Evolutionary conservation across 768 basidiomycete genomes (phyloP).

Genomic region (Kwoniella mangroviensis): DNA sequence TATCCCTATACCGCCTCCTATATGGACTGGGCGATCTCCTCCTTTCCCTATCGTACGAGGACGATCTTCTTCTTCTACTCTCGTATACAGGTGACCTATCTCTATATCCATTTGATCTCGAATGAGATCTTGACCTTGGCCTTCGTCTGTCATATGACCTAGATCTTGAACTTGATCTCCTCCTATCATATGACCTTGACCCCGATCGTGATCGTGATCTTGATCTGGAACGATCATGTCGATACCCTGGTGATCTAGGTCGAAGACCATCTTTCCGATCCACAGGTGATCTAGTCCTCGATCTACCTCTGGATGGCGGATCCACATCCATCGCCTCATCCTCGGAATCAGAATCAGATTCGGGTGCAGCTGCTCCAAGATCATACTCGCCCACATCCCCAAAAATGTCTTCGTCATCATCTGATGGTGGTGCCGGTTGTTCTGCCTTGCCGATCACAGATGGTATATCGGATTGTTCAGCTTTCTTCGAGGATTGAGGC

Average conservation of each 20-base stretch:
- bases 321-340: constrained; percentile 29
- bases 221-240: constrained; percentile 20
- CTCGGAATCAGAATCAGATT: constrained; percentile 63
- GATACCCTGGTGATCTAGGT: constrained; percentile 25
- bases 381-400: constrained; percentile 82
- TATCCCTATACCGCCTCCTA: constrained; percentile 19
- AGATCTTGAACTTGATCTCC: constrained; percentile 10
- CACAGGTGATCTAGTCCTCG: constrained; percentile 24
- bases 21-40: constrained; percentile 25
- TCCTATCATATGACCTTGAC: constrained; percentile 1
- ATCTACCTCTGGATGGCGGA: constrained; percentile 14
- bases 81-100: constrained; percentile 7
- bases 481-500: not conserved
- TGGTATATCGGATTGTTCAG: not conserved
- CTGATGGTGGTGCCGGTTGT: constrained; percentile 52
- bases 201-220: constrained; percentile 13
- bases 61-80: constrained; percentile 12
- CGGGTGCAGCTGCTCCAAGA: constrained; percentile 67
- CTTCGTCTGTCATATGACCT: constrained; percentile 2
- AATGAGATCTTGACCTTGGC: constrained; percentile 11
- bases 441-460: not conserved
- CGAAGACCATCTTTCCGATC: constrained; percentile 12
- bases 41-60: constrained; percentile 17
- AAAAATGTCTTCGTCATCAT: constrained; percentile 78
- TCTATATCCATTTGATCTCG: constrained; percentile 21